Conservation (phyloP, 2,329 filamentous ascomycete species). For the Sclerotinia glacialis region DNA sequence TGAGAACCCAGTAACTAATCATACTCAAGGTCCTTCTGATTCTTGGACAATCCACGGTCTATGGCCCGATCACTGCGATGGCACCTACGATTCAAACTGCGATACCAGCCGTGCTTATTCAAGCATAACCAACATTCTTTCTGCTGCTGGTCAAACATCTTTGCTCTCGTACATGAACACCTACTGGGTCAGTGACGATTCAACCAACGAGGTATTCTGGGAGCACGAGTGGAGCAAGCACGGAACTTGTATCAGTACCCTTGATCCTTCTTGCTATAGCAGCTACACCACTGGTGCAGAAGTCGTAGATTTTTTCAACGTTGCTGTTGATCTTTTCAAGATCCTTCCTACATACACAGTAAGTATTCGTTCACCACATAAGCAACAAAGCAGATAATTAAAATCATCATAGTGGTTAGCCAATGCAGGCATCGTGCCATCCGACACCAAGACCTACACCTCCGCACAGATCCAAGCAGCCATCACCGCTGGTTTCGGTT, state of each 20-base stretch:
- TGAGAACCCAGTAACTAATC: background rate
- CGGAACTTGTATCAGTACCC: slow-evolving; percentile 68
- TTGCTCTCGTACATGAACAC: slow-evolving; percentile 64
- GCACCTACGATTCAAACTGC: slow-evolving; percentile 64
- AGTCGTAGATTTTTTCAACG: slow-evolving; percentile 51
- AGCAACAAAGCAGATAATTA: background rate
- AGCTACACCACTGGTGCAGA: slow-evolving; percentile 43
- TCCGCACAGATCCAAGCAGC: slow-evolving; percentile 44
- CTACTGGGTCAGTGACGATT: slow-evolving; percentile 60
- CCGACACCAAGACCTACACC: slow-evolving; percentile 44
- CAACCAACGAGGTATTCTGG: slow-evolving; percentile 65
- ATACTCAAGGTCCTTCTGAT: slow-evolving; percentile 47
- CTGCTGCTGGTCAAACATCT: slow-evolving; percentile 51
- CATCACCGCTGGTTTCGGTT: slow-evolving; percentile 47
- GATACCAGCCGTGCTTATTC: slow-evolving; percentile 61
- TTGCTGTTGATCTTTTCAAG: slow-evolving; percentile 49
- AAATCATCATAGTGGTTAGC: slow-evolving; percentile 48
- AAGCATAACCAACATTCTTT: slow-evolving; percentile 62
- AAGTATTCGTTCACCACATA: slow-evolving; percentile 22
- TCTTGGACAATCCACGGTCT: slow-evolving; percentile 74
- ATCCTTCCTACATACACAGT: slow-evolving; percentile 62
- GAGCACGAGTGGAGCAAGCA: slow-evolving; percentile 75
- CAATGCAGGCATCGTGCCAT: slow-evolving; percentile 58
- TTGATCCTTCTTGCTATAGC: slow-evolving; percentile 64
- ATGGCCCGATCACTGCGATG: slow-evolving; percentile 65